Evolutionary conservation across 73 alveolate genomes (phyloP).

Genomic region (Paramecium biaurelia): DNA sequence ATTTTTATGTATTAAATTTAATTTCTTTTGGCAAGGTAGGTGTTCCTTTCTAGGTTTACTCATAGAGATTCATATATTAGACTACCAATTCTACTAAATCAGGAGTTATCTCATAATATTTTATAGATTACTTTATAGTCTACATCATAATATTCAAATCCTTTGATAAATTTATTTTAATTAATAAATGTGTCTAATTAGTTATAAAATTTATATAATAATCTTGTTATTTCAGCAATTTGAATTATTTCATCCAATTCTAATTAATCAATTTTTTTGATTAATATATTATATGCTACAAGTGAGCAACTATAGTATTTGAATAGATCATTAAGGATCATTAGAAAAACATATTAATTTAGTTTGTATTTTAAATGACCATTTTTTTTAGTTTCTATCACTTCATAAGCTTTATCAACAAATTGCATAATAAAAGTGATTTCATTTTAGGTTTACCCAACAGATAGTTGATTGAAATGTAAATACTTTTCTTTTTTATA

Average conservation of each 20-base stretch:
- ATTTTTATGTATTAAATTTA: not conserved
- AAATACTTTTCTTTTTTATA: not conserved
- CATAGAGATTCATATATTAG: not conserved
- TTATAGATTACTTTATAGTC: not conserved
- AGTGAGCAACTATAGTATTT: not conserved
- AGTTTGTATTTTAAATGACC: slow-evolving; percentile 1
- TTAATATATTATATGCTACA: not conserved
- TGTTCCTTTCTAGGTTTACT: not conserved
- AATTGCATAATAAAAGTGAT: not conserved
- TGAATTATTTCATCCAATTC: not conserved
- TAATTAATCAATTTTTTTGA: not conserved
- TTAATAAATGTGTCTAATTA: not conserved
- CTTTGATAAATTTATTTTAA: not conserved
- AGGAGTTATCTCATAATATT: not conserved
- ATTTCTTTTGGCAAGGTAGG: not conserved
- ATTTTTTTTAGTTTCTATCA: not conserved
- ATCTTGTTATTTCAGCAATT: not conserved
- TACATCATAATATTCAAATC: not conserved
- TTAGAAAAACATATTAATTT: not conserved
- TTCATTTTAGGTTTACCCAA: not conserved
- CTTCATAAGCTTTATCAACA: not conserved
- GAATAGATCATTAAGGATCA: not conserved
- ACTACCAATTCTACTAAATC: not conserved
- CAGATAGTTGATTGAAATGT: not conserved
- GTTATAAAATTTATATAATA: not conserved